Base-by-base conservation (phyloP, 139 green algal genomes). In the Ulvella scutata region DNA sequence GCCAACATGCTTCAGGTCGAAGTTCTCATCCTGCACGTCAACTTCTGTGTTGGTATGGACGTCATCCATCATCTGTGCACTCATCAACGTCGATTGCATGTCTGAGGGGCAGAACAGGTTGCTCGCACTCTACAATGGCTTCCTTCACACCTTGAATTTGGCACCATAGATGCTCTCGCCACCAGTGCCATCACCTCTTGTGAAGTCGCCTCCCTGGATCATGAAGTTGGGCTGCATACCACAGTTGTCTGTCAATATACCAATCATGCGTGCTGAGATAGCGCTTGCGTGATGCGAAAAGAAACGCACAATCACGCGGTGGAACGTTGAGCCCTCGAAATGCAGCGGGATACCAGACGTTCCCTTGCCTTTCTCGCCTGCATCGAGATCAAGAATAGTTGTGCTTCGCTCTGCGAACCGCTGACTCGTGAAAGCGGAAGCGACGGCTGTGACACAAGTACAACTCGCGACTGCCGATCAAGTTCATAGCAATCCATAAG, bases 101-200 rank as follows among this genome's bases (percentile, higher is more conserved):
- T 37, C 44, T 73, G 21, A 20, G 43, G 20, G 43, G 43, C 43
- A 20, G 43, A 61, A 61, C 20, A 61, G 20, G 43, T 26, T 21
- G 43, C 43, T 61, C 43, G n/a, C n/a, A n/a, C n/a, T n/a, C n/a
- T n/a, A n/a, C n/a, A n/a, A n/a, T n/a, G n/a, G n/a, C n/a, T n/a
- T n/a, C n/a, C 21, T 20, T 79, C 74, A 61, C 23, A 84, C 87
- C 44, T 75, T 72, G 74, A 93, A 96, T 78, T 91, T 90, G 37
- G 80, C 82, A 21, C 91, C 91, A 76, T 96, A 96, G 75, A 97
- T 94, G 39, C 88, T 93, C 79, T 97, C 90, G 36, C 91, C 91
- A 6, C 91, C 91, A 4, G 83, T 93, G 75, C 91, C 91, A 77
- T 91, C 86, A 29, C 83, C 85, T 4, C 78, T 85, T 23, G 90